Base-by-base conservation (phyloP, 148 eudicot genomes). In the Pharnaceum exiguum region DNA sequence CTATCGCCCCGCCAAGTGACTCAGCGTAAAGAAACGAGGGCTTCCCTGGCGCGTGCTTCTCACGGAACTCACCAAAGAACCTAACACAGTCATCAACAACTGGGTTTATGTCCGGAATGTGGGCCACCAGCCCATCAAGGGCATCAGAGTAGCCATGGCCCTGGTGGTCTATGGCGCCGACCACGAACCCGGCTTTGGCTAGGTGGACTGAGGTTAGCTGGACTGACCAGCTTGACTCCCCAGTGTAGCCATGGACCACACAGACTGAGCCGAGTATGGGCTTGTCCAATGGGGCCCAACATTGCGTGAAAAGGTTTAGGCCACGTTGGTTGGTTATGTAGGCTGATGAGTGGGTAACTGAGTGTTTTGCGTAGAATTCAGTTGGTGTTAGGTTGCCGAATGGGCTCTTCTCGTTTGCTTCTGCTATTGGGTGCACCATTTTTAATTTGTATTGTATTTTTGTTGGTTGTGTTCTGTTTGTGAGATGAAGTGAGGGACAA, bases 1-100 rank as follows among this genome's bases (percentile, higher is more conserved):
- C 81, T 1, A 93, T 93, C 19, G 99, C 98, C 2, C 98, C 99
- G 5, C 99, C 99, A 10, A 88, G 86, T 24, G 96, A 88, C 63
- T 93, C 99, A 4, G 95, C 35, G 69, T 93, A 93, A 49, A 93
- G 54, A 39, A 88, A 93, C 51, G 86, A 66, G 12, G 82, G 84
- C 15, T 88, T 31, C 5, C 63, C 36, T 10, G 79, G 67, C 62
- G 79, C 57, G 77, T 73, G 68, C 0, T 19, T 43, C 8, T 45
- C 75, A 11, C 96, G 79, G 55, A 93, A 93, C n/a, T 39, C 17
- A 18, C 83, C 79, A 66, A 88, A 88, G 71, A 77, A 83, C 10
- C 65, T 5, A 6, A 93, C 27, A 51, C 99, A 93, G 63, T 93
- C 94, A 31, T 93, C 95, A 4, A 88, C 82, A 15, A 93, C 96